Percentiles rank a stretch among this genome's conserved stretches.
Evolutionary conservation across 2,329 filamentous ascomycete species (phyloP).

Genomic region (Acrodontium crateriforme): DNA sequence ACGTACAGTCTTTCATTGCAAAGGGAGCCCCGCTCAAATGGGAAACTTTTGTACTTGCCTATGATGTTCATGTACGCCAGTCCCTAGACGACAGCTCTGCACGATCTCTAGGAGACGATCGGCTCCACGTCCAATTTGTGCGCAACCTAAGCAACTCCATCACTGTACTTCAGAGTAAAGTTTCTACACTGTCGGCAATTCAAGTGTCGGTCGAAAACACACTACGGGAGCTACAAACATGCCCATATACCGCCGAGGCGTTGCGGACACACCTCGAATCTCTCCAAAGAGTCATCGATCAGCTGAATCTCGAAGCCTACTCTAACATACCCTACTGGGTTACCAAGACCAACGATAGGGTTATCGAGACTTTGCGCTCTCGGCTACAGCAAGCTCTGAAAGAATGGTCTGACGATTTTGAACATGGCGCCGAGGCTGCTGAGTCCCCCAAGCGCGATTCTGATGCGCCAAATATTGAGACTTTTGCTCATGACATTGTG

Average conservation of each 20-base stretch:
- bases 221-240: conserved; percentile 68
- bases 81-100: conserved; percentile 21
- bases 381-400: conserved; percentile 74
- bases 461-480: conserved; percentile 53
- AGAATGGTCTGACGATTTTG: conserved; percentile 82
- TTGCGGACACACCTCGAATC: conserved; percentile 71
- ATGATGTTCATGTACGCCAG: conserved; percentile 73
- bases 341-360: conserved; percentile 67
- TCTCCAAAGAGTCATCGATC: conserved; percentile 86
- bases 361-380: conserved; percentile 65
- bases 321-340: conserved; percentile 90
- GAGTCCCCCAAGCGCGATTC: conserved; percentile 23
- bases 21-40: conserved; percentile 86
- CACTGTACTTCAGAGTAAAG: conserved; percentile 78
- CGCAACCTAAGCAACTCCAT: conserved; percentile 82
- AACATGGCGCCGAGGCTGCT: conserved; percentile 24
- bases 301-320: conserved; percentile 91
- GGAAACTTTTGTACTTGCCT: conserved; percentile 96
- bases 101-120: conserved; percentile 15
- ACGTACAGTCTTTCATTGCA: conserved; percentile 67
- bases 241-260: conserved; percentile 64
- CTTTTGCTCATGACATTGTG: conserved; percentile 76
- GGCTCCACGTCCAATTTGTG: conserved; percentile 77
- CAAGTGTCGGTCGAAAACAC: conserved; percentile 72
- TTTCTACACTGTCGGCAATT: conserved; percentile 61